Conservation (phyloP, 371 early-diverging fungal genomes). For the Mortierella sp. region DNA sequence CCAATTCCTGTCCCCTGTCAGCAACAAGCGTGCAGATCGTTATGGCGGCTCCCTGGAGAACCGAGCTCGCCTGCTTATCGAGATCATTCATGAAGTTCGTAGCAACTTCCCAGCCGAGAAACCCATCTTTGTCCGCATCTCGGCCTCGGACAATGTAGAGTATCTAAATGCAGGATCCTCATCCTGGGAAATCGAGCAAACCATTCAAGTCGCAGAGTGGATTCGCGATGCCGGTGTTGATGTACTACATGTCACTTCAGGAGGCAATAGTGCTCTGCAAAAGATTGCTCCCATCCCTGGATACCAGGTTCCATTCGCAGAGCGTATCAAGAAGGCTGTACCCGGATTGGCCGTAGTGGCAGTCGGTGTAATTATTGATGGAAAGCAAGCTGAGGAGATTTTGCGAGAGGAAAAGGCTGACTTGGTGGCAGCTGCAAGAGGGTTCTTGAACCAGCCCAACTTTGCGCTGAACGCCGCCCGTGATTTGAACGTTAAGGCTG, state of each 20-base stretch:
- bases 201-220: conserved; percentile 63
- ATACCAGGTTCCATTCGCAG: conserved; percentile 82
- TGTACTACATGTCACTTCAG: conserved; percentile 78
- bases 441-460: conserved; percentile 57
- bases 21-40: conserved; percentile 85
- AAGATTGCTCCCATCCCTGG: conserved; percentile 63
- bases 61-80: conserved; percentile 74
- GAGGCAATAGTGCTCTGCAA: conserved; percentile 67
- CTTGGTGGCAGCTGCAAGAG: conserved; percentile 30
- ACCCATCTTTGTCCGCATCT: conserved; percentile 85
- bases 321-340: conserved; percentile 65
- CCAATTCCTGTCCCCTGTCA: conserved; percentile 82
- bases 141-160: conserved; percentile 75
- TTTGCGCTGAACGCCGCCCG: conserved; percentile 61
- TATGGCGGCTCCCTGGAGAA: conserved; percentile 86
- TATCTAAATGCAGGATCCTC: conserved; percentile 34
- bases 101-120: conserved; percentile 57
- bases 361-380: conserved; percentile 80
- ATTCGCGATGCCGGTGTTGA: conserved; percentile 78
- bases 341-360: conserved; percentile 71
- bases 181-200: conserved; percentile 76
- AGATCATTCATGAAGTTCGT: conserved; percentile 74
- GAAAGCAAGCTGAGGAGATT: conserved; percentile 56
- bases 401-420: conserved; percentile 20
- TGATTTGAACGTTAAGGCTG: conserved; percentile 73